Base-by-base conservation (phyloP, 2,329 filamentous ascomycete genomes). In the Aspergillus hortae region DNA sequence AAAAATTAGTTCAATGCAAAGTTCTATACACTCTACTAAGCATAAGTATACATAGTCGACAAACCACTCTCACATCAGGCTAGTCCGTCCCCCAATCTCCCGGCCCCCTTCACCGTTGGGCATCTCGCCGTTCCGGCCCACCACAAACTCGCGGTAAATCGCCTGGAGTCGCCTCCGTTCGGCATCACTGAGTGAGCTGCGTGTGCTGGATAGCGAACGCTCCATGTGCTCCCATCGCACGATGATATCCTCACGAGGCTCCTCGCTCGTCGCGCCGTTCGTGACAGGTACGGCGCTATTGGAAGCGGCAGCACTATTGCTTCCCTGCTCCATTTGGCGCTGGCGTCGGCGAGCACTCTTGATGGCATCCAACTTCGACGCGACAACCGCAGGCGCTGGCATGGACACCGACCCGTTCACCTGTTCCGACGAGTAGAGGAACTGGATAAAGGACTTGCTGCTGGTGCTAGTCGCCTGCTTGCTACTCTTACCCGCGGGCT, bases 61-160 rank as follows among this genome's bases (percentile, higher is more conserved):
- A n/a, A 10, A 15, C 21, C 43, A 10, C 38, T 30, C 25, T 52
- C 61, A 96, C 94, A 97, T 97, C 72, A 99, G 77, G 73, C 91
- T 97, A 62, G 88, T 92, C 67, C 94, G 80, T 12, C 92, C 94
- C 6, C 94, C 94, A 73, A 99, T 85, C 73, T 97, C 94, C 70
- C 86, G 95, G 51, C 88, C 89, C 0, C 89, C 91, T 72, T 97
- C 90, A 1, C 94, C 94, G 71, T 88, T 92, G 54, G 86, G 90
- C 90, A 99, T 91, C 76, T 97, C 92, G 6, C 94, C 94, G 70
- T 92, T 96, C 61, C 94, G 81, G 0, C 91, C 92, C 4, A 90
- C 89, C 0, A 96, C 86, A 77, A 99, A 99, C 74, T 99, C 94
- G 14, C 81, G 79, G 68, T 99, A 99, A 55, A 99, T 96, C 38